Percentiles rank a stretch among this genome's conserved stretches.
Evolutionary conservation across 768 basidiomycete species (phyloP).

Genomic region (Boletus subparvulus): DNA sequence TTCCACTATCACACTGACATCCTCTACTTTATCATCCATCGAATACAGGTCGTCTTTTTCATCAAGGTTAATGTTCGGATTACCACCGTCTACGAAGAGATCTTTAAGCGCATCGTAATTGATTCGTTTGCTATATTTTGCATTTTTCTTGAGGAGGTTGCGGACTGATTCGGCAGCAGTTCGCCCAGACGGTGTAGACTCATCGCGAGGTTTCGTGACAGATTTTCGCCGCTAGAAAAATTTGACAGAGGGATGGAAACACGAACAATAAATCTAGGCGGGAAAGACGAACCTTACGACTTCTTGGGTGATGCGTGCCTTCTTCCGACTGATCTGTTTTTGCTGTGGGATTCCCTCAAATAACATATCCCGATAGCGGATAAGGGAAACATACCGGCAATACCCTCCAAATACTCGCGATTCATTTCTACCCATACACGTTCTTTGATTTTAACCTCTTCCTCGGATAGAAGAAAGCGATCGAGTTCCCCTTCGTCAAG

Average conservation of each 20-base stretch:
- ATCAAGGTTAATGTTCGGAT: conserved; percentile 30
- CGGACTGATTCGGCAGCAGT: conserved; percentile 36
- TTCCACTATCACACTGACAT: conserved; percentile 35
- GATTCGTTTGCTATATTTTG: conserved; percentile 88
- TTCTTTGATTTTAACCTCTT: conserved; percentile 84
- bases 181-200: conserved; percentile 50
- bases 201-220: conserved; percentile 65
- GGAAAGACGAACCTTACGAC: conserved; percentile 75
- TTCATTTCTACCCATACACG: conserved; percentile 95
- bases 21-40: conserved; percentile 50
- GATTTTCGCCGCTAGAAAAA: conserved; percentile 65
- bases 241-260: conserved; percentile 11
- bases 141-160: conserved; percentile 75
- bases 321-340: conserved; percentile 59
- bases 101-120: conserved; percentile 89
- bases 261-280: conserved; percentile 28
- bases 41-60: conserved; percentile 53
- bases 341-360: conserved; percentile 55
- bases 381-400: conserved; percentile 57
- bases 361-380: conserved; percentile 29
- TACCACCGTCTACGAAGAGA: conserved; percentile 56
- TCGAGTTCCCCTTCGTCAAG: conserved; percentile 93
- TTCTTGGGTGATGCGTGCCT: conserved; percentile 46
- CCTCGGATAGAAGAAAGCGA: conserved; percentile 70
- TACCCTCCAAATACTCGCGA: conserved; percentile 82